Evolutionary conservation across 345 rosid genomes (phyloP).

Genomic region (Bretschneidera sinensis): DNA sequence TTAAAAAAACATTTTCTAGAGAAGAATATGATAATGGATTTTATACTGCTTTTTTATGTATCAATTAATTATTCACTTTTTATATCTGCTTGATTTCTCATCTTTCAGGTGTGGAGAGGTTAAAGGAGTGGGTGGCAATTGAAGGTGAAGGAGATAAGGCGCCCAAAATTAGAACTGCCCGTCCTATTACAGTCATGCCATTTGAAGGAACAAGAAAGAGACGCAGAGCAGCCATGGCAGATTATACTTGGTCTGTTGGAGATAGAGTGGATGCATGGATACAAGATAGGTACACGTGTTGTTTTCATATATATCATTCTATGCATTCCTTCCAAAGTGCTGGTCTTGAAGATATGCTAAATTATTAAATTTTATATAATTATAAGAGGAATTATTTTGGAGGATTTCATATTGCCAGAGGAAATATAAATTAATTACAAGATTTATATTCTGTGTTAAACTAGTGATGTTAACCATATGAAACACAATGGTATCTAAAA

Average conservation of each 20-base stretch:
- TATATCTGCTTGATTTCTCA: slow-evolving; percentile 11
- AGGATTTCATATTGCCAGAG: neutral
- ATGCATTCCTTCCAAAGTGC: too few species aligned
- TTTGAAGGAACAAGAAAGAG: slow-evolving; percentile 96
- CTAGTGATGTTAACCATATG: neutral
- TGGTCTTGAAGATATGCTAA: too few species aligned
- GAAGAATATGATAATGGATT: too few species aligned
- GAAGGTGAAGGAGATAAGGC: slow-evolving; percentile 48
- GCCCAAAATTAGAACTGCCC: slow-evolving; percentile 75
- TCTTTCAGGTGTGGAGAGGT: slow-evolving; percentile 55
- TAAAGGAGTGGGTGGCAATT: slow-evolving; percentile 87
- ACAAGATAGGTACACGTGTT: slow-evolving; percentile 67
- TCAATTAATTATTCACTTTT: neutral
- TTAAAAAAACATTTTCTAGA: too few species aligned
- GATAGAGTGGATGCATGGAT: slow-evolving; percentile 91
- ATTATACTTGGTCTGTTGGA: slow-evolving; percentile 77
- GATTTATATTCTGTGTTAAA: neutral
- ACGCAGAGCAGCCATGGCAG: slow-evolving; percentile 74
- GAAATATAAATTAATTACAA: neutral
- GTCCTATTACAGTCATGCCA: slow-evolving; percentile 58
- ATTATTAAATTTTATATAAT: too few species aligned
- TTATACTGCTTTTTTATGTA: too few species aligned
- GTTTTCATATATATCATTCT: neutral
- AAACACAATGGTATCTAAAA: too few species aligned
- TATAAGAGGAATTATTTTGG: neutral